phyloP scores from a whole-genome alignment of 768 basidiomycete genomes.

The Lepiota subincarnata region DNA sequence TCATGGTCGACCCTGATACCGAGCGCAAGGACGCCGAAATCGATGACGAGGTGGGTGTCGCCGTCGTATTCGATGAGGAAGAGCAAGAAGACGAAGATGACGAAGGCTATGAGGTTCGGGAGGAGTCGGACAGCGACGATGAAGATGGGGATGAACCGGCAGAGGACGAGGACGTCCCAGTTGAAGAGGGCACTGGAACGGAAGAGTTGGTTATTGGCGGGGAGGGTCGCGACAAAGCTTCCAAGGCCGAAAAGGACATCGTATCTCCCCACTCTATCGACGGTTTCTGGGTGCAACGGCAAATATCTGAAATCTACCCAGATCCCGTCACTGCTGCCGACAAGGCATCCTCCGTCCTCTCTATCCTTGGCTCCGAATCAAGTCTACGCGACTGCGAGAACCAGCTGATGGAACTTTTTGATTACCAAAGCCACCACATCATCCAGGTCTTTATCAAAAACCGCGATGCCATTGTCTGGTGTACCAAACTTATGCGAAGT shows the following conservation, averaged over 20 bases:
- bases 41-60: conserved; percentile 96
- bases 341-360: conserved; percentile 82
- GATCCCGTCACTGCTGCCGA: conserved; percentile 94
- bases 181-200: conserved; percentile 36
- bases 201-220: conserved; percentile 82
- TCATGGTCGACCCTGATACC: conserved; percentile 71
- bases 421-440: conserved; percentile 87
- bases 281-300: conserved; percentile 97
- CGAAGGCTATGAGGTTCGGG: conserved; percentile 81
- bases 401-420: conserved; percentile 81
- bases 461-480: conserved; percentile 96
- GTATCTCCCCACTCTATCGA: conserved; percentile 91
- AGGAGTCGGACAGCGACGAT: conserved; percentile 76
- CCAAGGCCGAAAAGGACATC: conserved; percentile 67
- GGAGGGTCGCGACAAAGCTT: conserved; percentile 41
- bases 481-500: conserved; percentile 89
- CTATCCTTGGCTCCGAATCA: conserved; percentile 33
- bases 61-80: conserved; percentile 96
- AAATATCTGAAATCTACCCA: conserved; percentile 85
- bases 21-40: conserved; percentile 85
- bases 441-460: conserved; percentile 92
- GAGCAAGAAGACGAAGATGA: conserved; percentile 93
- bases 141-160: conserved; percentile 51
- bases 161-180: conserved; percentile 35
- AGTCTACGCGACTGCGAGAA: conserved; percentile 17